Conservation (phyloP, 148 eudicot species). For the Persicaria maculosa region DNA sequence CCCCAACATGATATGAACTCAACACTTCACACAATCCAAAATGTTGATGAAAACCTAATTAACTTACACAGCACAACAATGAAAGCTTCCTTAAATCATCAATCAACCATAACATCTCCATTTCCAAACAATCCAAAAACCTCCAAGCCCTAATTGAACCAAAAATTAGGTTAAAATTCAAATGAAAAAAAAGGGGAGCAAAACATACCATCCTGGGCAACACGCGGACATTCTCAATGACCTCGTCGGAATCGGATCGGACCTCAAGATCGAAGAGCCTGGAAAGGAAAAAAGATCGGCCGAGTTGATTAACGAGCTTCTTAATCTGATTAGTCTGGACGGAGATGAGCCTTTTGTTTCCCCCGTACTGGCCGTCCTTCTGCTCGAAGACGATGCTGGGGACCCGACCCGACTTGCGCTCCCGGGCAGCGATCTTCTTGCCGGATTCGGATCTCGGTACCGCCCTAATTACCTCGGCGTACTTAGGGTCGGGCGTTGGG, state of each 20-base stretch:
- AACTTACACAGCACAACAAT: not conserved
- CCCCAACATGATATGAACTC: not conserved
- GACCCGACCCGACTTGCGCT: conserved; percentile 61
- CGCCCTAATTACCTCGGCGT: conserved; percentile 58
- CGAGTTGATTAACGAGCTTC: conserved; percentile 65
- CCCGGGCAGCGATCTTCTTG: conserved; percentile 43
- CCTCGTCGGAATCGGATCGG: conserved; percentile 33
- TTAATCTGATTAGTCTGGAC: conserved; percentile 68
- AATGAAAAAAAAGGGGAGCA: not conserved
- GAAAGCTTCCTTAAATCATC: not conserved
- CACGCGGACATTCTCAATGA: conserved; percentile 69
- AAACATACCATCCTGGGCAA: conserved; percentile 54
- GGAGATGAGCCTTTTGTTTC: conserved; percentile 80
- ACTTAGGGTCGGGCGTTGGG: conserved; percentile 66
- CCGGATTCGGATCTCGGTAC: conserved; percentile 60
- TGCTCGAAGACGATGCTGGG: conserved; percentile 88
- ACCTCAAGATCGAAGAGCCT: conserved; percentile 73
- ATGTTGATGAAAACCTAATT: not conserved
- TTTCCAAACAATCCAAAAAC: not conserved
- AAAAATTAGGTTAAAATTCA: not conserved
- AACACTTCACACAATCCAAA: not conserved
- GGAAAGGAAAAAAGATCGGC: conserved; percentile 53
- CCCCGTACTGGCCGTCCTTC: conserved; percentile 86
- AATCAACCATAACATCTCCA: not conserved
- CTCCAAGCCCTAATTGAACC: not conserved